Conservation (phyloP, 257 asterid genomes). For the Paulownia fortunei region DNA sequence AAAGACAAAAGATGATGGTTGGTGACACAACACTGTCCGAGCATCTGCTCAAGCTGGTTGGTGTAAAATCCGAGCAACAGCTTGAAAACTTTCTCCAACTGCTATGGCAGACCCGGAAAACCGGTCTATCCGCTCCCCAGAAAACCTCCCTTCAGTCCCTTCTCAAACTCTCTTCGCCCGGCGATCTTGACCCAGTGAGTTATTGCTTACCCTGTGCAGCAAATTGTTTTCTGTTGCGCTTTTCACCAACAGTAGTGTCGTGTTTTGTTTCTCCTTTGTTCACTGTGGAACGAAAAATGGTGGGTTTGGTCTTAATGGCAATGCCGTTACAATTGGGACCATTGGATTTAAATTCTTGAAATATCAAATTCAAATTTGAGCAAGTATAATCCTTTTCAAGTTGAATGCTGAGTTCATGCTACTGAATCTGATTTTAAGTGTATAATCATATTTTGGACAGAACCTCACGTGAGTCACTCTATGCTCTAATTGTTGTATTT, state of each 20-base stretch:
- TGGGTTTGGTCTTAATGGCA: slow-evolving; percentile 12
- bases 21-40: slow-evolving; percentile 30
- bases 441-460: too few relatives aligned
- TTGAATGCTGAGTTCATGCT: not conserved
- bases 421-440: slow-evolving; percentile 2
- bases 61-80: slow-evolving; percentile 46
- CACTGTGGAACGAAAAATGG: not conserved
- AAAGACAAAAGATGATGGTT: not conserved
- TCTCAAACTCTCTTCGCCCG: slow-evolving; percentile 39
- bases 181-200: slow-evolving; percentile 50
- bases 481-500: too few relatives aligned
- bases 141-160: slow-evolving; percentile 44
- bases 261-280: not conserved
- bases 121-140: slow-evolving; percentile 42
- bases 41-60: slow-evolving; percentile 47
- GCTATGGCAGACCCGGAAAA: slow-evolving; percentile 52
- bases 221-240: not conserved
- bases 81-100: slow-evolving; percentile 43
- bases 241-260: not conserved
- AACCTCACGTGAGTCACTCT: too few relatives aligned
- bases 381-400: not conserved
- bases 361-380: not conserved
- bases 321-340: not conserved
- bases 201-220: not conserved
- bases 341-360: not conserved